Evolutionary conservation across 768 basidiomycete species (phyloP).

Genomic region (Sistotremastrum niveocremeum): DNA sequence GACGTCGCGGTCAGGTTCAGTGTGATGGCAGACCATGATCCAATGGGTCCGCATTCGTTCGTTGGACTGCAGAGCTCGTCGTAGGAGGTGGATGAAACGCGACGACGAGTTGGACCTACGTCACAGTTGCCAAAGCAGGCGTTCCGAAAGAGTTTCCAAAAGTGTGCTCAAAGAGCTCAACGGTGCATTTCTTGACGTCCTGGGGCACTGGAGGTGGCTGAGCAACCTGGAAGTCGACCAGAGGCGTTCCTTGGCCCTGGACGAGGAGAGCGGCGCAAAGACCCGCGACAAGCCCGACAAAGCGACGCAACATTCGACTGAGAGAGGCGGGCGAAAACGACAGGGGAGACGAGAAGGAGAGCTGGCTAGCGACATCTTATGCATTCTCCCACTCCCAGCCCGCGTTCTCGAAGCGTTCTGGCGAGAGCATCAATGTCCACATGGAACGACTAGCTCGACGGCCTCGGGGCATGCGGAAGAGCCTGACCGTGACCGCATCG

Average conservation of each 20-base stretch:
- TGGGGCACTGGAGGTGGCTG: slow-evolving; percentile 59
- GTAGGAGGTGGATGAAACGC: background rate
- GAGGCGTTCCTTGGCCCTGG: slow-evolving; percentile 9
- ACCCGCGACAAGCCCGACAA: slow-evolving; percentile 6
- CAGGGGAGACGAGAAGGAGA: slow-evolving; percentile 1
- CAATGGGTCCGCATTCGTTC: slow-evolving; percentile 51
- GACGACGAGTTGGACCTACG: background rate
- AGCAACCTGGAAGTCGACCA: slow-evolving; percentile 58
- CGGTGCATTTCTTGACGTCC: slow-evolving; percentile 46
- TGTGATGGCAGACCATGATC: slow-evolving; percentile 63
- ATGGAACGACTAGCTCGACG: slow-evolving; percentile 1
- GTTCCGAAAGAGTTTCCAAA: slow-evolving; percentile 59
- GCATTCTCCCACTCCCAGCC: no score
- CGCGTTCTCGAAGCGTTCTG: no score
- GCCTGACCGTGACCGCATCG: background rate
- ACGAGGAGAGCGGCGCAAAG: background rate
- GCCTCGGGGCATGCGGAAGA: background rate
- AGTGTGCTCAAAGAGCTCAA: slow-evolving; percentile 53
- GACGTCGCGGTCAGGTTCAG: slow-evolving; percentile 68
- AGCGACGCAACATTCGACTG: slow-evolving; percentile 4
- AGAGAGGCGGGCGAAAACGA: slow-evolving; percentile 7
- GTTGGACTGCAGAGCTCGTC: slow-evolving; percentile 39
- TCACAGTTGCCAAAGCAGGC: slow-evolving; percentile 23
- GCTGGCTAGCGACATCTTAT: background rate
- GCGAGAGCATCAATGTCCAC: slow-evolving; percentile 14